These are phyloP conservation scores for Populus deltoides DNA, from an alignment of 345 rosid species.

Conservation along the genomic window DNA sequence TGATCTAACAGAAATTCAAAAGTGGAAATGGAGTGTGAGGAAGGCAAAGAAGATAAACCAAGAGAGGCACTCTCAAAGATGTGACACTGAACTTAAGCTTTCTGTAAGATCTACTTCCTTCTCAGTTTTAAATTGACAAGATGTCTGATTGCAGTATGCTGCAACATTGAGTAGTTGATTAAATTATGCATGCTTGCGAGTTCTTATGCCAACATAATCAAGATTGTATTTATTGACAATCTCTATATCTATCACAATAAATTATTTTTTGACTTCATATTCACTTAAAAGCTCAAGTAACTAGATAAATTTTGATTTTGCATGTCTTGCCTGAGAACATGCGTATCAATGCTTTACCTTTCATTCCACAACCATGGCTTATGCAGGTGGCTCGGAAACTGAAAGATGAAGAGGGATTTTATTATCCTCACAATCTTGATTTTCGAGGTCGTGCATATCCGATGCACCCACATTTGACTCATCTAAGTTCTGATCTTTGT, in stretches of 20 bases:
- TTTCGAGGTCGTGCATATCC: conserved; percentile 98
- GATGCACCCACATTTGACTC: conserved; percentile 95
- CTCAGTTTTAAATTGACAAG: not conserved
- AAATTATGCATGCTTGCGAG: not conserved
- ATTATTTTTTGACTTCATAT: conserved; percentile 4
- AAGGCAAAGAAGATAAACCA: conserved; percentile 32
- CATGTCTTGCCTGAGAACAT: conserved; percentile 3
- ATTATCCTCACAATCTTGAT: conserved; percentile 97
- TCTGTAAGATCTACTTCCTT: conserved; percentile 23
- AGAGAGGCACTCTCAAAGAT: conserved; percentile 35
- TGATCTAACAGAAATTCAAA: conserved; percentile 23
- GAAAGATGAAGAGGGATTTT: conserved; percentile 94
- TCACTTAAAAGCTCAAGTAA: not conserved
- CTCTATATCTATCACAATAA: not conserved
- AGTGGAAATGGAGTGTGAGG: conserved; percentile 27
- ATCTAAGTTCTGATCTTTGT: conserved; percentile 90
- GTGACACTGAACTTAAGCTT: conserved; percentile 37
- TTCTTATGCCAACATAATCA: not conserved
- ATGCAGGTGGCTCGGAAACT: conserved; percentile 87
- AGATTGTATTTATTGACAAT: not conserved
- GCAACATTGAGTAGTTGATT: not conserved
- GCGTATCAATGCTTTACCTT: conserved; percentile 6
- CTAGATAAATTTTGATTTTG: not conserved
- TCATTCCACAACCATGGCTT: conserved; percentile 16
- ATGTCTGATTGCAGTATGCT: not conserved